A percentile compares a stretch with the other conserved stretches of the same genome.
Evolutionary conservation across 208 protist species (phyloP).

Genomic region (Leishmania arabica): DNA sequence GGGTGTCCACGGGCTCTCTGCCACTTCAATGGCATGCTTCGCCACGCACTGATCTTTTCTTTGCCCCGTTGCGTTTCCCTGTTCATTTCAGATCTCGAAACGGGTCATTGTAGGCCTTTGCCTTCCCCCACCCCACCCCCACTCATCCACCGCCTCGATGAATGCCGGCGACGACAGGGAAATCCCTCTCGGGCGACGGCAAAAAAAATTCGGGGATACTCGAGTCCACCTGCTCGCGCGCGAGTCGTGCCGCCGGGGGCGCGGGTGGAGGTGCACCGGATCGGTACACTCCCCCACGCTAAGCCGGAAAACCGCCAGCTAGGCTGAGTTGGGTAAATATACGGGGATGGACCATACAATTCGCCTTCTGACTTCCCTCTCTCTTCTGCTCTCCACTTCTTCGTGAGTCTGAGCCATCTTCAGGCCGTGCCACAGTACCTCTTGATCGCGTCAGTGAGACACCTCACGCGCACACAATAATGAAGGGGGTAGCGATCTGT

Average conservation of each 20-base stretch:
- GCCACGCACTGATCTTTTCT: neutral
- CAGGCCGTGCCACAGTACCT: neutral
- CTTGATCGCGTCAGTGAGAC: neutral
- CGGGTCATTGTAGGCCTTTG: neutral
- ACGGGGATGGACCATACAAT: too few species aligned
- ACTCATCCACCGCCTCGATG: neutral
- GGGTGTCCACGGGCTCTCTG: too few species aligned
- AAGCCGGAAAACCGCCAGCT: neutral
- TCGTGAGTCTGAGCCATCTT: neutral
- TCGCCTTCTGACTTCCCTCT: neutral
- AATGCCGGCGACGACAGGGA: neutral
- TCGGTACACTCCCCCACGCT: too few species aligned
- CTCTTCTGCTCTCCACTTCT: neutral
- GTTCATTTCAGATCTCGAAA: neutral
- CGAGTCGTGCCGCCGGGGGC: too few species aligned
- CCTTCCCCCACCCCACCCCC: neutral
- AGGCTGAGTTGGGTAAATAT: rapidly evolving
- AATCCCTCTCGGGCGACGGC: too few species aligned
- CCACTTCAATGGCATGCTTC: neutral
- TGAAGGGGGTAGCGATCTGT: neutral
- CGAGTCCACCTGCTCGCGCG: neutral
- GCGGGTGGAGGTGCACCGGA: neutral
- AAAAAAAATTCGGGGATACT: too few species aligned
- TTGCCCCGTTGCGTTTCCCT: too few species aligned
- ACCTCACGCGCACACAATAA: neutral